phyloP scores from a whole-genome alignment of 441 rosid genomes.

The Manihot esculenta region DNA sequence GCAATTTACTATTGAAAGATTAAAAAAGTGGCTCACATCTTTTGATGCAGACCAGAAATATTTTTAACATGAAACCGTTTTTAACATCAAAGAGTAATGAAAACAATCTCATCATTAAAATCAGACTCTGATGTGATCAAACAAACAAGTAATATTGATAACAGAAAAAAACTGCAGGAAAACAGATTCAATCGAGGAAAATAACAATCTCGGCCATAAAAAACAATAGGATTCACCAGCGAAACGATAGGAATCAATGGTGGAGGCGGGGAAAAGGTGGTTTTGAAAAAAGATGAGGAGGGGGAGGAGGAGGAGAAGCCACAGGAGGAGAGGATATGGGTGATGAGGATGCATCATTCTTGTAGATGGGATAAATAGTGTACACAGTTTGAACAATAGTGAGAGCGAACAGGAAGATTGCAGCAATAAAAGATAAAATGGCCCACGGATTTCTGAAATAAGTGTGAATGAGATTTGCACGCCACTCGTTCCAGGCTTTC shows the following conservation, averaged over 20 bases:
- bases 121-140: no score
- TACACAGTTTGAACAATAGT: constrained; percentile 32
- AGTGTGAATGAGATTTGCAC: constrained; percentile 40
- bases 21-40: neutral
- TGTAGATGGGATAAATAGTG: constrained; percentile 7
- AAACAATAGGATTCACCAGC: neutral
- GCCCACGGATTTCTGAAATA: constrained; percentile 48
- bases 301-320: neutral
- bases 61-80: neutral
- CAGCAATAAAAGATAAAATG: constrained; percentile 33
- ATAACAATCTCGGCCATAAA: no score
- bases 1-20: neutral
- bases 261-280: neutral
- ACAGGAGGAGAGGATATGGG: neutral
- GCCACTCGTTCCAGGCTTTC: constrained; percentile 43
- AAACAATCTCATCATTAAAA: no score
- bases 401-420: constrained; percentile 39
- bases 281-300: neutral
- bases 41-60: neutral
- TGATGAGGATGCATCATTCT: neutral
- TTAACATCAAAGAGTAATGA: neutral
- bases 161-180: neutral
- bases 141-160: neutral
- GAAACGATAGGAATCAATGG: neutral
- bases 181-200: neutral